Evolutionary conservation across 2,329 filamentous ascomycete species (phyloP), one percentile per base, ranked within the genome.

Genomic region (Diaporthe vaccinii): DNA sequence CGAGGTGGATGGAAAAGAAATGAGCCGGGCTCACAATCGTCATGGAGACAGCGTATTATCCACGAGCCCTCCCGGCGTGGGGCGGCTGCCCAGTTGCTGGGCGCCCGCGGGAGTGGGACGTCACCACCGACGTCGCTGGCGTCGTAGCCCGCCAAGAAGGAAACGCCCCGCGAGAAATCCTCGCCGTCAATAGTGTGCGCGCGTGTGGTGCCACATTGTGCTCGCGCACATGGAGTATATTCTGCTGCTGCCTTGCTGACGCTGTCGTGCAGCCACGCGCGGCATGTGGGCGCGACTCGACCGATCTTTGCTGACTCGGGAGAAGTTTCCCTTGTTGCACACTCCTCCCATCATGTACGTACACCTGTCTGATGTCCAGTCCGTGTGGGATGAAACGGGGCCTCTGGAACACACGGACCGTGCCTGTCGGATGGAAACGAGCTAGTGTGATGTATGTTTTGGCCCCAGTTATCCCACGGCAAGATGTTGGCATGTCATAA

Each of bases 371-470:
- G 46, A 39, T 55, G 46, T 36, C 49, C 49, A 28, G 65, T 25
- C 6, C 34, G 17, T n/a, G 34, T 55, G 65, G 65, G 49, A 55
- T 69, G 65, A 55, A 69, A 53, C 46, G 31, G 65, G 39, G 7
- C 8, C 20, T 53, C 34, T 67, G 20, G 17, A 17, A 22, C 7
- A 55, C 46, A 41, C 49, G 65, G 65, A 55, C 65, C 49, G 49
- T 55, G 34, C 41, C 65, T 55, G 49, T 69, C 49, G 34, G 65
- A 41, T 55, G 65, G 65, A 69, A 69, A 69, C 65, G 34, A 55
- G 49, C 65, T 20, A 41, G 65, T 53, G 65, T 55, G 31, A 28
- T 61, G 22, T n/a, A 31, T 55, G n/a, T 28, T 69, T 55, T 25
- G n/a, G 25, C 15, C 34, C 65, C 34, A 12, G 49, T 69, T 22